Evolutionary conservation across 2,329 filamentous ascomycete species (phyloP), one percentile per base, ranked within the genome.

Genomic region (Piedraia hortae): DNA sequence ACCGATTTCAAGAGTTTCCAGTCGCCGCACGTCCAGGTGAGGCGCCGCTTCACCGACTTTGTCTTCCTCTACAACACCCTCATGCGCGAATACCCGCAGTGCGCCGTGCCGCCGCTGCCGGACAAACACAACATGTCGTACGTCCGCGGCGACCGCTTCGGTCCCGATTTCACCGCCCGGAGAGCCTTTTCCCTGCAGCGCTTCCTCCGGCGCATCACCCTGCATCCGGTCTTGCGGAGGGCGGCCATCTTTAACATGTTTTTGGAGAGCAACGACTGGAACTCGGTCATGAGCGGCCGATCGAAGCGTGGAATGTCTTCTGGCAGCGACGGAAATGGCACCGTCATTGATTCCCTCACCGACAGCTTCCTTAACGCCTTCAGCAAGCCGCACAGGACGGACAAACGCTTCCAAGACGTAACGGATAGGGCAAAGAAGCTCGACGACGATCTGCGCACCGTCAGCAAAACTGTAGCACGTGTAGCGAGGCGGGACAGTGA

Each of bases 121-220:
- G 85, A 93, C 50, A 97, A 93, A 56, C 82, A 93, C 55, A 88
- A 88, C 49, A 90, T 97, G 74, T 78, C 90, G 41, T 93, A 93
- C 42, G 85, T 93, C 22, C 73, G 80, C 16, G 85, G 85, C 34
- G 82, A 93, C 51, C 71, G 85, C 30, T 97, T 97, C 46, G 78
- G 80, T 5, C 50, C 69, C 21, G 85, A 93, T 48, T 97, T 97
- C 44, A 97, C 78, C 15, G 57, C 65, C 20, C 68, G 85, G 15
- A 66, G 85, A 34, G 78, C 77, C 22, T 72, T 80, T 53, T 91
- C 80, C 3, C 58, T 97, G 23, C 70, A 88, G 46, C 72, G 85
- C 23, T 97, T 97, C 43, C 59, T 97, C 20, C 64, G 70, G 38
- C 72, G 85, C 4, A 54, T 91, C 25, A 66, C 80, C 3, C 56